Evolutionary conservation across 495 filamentous ascomycete species (phyloP).

Genomic region (Aspergillus ellipticus): DNA sequence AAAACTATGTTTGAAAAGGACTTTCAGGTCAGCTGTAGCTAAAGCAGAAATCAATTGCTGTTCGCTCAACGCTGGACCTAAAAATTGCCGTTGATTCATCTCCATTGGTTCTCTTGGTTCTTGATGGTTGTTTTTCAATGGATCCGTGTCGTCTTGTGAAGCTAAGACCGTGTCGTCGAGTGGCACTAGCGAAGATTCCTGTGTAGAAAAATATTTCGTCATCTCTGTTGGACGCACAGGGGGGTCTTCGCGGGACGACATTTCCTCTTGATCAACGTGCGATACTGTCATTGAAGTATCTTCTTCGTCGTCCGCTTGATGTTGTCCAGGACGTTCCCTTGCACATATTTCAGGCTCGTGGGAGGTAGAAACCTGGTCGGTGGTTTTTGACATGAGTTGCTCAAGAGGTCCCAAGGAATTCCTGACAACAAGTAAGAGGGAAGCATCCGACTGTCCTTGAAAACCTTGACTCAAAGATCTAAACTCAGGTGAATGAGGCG

Average conservation of each 20-base stretch:
- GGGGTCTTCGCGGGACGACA: neutral
- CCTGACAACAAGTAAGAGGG: conserved; percentile 26
- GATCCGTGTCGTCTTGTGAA: neutral
- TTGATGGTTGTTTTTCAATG: neutral
- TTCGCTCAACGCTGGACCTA: neutral
- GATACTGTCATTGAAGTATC: neutral
- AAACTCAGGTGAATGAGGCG: conserved; percentile 22
- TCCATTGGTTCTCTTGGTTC: conserved; percentile 7
- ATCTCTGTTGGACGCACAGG: too few species aligned
- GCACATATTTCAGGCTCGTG: neutral
- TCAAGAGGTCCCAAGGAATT: conserved; percentile 9
- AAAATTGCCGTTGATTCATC: neutral
- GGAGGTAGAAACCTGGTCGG: neutral
- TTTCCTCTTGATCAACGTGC: neutral
- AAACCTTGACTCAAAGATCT: conserved; percentile 10
- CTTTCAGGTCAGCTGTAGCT: conserved; percentile 7
- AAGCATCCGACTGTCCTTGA: conserved; percentile 1
- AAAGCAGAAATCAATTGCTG: neutral
- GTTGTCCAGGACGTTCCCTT: neutral
- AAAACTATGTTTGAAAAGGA: conserved; percentile 10
- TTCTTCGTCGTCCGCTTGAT: neutral
- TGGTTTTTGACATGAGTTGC: neutral
- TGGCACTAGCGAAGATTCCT: neutral
- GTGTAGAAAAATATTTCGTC: too few species aligned
- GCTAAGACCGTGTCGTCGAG: neutral